phyloP scores from a whole-genome alignment of 192 early-diverging fungal genomes.

The Coemansia sp. region DNA sequence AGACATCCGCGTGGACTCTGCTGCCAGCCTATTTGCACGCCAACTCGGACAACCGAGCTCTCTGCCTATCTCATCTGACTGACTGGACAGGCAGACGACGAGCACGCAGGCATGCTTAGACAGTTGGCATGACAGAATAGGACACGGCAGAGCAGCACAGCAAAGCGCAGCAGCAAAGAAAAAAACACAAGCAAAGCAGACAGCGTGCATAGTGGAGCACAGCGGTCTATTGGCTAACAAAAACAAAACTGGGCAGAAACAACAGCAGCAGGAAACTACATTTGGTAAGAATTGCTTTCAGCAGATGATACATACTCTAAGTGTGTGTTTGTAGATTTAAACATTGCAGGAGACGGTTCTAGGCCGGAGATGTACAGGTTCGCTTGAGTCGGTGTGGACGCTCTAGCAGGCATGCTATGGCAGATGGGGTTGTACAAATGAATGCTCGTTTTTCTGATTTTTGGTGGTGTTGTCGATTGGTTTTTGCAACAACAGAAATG shows the following conservation, averaged over 20 bases:
- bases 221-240: background rate
- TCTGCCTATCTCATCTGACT: no score
- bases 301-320: slow-evolving; percentile 10
- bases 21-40: no score
- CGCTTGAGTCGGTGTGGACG: slow-evolving; percentile 8
- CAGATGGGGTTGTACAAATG: background rate
- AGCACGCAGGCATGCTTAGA: background rate
- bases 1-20: no score
- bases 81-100: no score
- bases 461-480: background rate
- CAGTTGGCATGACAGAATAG: background rate
- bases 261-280: background rate
- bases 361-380: slow-evolving; percentile 16
- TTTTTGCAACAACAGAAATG: background rate
- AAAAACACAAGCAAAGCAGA: background rate
- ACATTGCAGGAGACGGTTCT: slow-evolving; percentile 4
- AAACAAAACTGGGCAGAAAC: background rate
- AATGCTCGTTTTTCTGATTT: background rate
- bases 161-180: background rate
- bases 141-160: background rate
- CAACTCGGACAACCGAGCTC: no score
- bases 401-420: slow-evolving; percentile 18
- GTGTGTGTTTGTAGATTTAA: slow-evolving; percentile 11
- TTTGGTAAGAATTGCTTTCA: background rate
- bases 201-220: background rate